Evolutionary conservation across 139 green algal genomes (phyloP).

Genomic region (Eudorina sp.): DNA sequence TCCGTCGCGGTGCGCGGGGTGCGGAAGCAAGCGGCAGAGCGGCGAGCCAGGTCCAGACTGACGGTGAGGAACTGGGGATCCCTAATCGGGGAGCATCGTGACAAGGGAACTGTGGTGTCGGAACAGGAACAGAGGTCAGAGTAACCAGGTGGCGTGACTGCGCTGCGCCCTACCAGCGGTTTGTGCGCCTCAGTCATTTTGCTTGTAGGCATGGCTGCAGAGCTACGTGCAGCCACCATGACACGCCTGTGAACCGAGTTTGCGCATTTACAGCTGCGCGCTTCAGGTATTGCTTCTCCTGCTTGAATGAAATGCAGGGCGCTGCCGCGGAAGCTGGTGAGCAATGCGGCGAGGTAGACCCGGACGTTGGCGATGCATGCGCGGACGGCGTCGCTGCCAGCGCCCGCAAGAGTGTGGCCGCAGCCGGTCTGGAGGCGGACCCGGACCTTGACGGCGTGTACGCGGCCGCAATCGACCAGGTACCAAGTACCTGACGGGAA

Average conservation of each 20-base stretch:
- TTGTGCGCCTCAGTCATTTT: no score
- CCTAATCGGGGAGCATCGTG: neutral
- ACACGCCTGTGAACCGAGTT: neutral
- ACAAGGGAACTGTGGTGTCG: neutral
- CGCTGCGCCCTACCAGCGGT: no score
- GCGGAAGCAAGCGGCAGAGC: slow-evolving; percentile 8
- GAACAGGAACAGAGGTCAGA: no score
- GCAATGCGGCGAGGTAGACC: slow-evolving; percentile 35
- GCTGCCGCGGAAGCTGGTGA: neutral
- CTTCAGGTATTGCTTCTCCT: no score
- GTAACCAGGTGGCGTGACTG: no score
- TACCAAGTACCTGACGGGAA: no score
- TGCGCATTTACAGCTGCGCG: neutral
- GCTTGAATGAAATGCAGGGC: neutral
- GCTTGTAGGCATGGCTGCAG: no score
- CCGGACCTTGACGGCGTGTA: neutral
- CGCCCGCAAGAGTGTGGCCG: neutral
- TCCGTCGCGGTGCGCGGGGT: neutral
- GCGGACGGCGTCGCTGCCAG: neutral
- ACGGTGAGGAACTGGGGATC: no score
- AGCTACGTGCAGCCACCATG: no score
- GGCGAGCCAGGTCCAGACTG: neutral
- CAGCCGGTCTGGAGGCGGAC: neutral
- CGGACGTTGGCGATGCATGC: neutral
- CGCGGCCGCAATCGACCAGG: slow-evolving; percentile 16